Conservation (phyloP, 441 rosid species). For the Erysimum cheiri region DNA sequence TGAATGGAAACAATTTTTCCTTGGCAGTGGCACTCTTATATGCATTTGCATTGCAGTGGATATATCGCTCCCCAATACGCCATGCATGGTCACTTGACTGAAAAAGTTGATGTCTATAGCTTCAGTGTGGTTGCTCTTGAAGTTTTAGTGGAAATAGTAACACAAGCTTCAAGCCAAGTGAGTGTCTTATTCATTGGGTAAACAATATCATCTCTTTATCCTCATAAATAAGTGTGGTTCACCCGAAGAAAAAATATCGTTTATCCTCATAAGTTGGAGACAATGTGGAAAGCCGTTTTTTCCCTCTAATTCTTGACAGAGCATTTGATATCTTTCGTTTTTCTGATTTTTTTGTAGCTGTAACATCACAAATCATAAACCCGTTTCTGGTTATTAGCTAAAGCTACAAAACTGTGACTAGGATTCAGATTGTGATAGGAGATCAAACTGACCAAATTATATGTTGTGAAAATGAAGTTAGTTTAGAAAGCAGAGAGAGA, state of each 20-base stretch:
- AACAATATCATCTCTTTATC: background rate
- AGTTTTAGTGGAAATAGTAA: background rate
- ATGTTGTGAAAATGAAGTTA: constrained; percentile 7
- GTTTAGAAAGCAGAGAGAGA: background rate
- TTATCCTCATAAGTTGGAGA: background rate
- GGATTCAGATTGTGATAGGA: background rate
- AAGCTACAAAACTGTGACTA: constrained; percentile 8
- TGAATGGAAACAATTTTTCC: too few relatives aligned
- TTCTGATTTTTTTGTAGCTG: background rate
- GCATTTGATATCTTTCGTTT: constrained; percentile 47
- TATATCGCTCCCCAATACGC: background rate
- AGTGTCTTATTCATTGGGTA: background rate
- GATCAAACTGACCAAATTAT: background rate
- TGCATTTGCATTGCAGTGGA: background rate
- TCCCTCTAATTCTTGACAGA: constrained; percentile 41
- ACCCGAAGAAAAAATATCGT: background rate
- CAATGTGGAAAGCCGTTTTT: background rate
- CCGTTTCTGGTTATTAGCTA: background rate
- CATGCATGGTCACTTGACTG: background rate
- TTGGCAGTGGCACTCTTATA: too few relatives aligned
- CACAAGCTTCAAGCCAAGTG: background rate
- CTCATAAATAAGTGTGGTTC: too few relatives aligned
- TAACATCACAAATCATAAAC: background rate
- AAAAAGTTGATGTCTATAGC: background rate
- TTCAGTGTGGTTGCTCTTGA: background rate